phyloP scores from a whole-genome alignment of 495 filamentous ascomycete species.

The Neurospora sp. region DNA sequence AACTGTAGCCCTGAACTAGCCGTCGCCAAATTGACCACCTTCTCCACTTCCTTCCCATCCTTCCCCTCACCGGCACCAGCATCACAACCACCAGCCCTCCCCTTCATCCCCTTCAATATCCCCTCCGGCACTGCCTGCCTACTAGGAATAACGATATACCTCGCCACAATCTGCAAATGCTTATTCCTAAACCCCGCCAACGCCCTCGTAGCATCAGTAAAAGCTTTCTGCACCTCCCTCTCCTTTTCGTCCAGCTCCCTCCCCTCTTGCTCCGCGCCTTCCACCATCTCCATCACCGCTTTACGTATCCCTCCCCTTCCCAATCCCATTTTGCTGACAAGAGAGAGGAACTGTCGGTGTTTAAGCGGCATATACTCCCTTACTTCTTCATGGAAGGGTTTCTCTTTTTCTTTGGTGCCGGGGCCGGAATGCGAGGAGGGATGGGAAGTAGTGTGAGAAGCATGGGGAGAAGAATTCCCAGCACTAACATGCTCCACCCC shows the following conservation, averaged over 20 bases:
- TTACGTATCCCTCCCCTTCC: constrained; percentile 7
- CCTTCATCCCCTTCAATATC: background rate
- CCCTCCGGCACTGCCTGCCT: constrained; percentile 14
- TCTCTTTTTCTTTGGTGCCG: constrained; percentile 49
- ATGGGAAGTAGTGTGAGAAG: too few relatives aligned
- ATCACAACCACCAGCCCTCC: background rate
- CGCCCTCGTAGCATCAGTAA: constrained; percentile 72
- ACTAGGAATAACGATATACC: constrained; percentile 76
- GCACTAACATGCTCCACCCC: constrained; percentile 60
- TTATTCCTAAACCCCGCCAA: constrained; percentile 73
- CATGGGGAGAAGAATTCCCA: background rate
- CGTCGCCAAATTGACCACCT: constrained; percentile 52
- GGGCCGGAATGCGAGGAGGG: background rate
- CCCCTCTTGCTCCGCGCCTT: constrained; percentile 23
- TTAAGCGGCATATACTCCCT: constrained; percentile 84
- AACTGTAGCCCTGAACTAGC: constrained; percentile 29
- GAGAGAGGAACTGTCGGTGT: constrained; percentile 72
- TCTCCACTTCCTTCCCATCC: background rate
- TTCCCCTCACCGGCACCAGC: too few relatives aligned
- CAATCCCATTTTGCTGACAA: constrained; percentile 47
- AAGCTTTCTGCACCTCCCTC: constrained; percentile 54
- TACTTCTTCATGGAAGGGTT: constrained; percentile 87
- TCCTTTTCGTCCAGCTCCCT: constrained; percentile 53
- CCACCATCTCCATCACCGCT: constrained; percentile 6
- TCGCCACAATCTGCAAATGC: constrained; percentile 84